Base-by-base conservation (phyloP, 495 filamentous ascomycete genomes). In the Diplogelasinospora grovesii region DNA sequence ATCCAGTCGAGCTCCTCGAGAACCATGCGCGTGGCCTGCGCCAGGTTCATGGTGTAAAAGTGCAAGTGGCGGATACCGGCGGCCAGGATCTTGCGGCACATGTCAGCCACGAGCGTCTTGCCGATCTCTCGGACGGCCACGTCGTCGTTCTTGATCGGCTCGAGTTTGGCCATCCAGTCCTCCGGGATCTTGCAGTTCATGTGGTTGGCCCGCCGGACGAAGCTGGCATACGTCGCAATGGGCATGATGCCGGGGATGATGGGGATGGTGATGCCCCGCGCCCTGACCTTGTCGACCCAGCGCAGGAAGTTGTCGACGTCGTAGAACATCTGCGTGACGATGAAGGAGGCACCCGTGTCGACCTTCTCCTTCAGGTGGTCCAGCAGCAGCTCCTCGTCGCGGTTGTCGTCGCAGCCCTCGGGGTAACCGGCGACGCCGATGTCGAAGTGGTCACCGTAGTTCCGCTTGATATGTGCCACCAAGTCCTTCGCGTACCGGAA, bases 41-140 rank as follows among this genome's bases (percentile, higher is more conserved):
- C 90, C 9, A 99, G 72, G 64, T 99, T 99, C 93, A 99, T 99
- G 34, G 93, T 99, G 63, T 99, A 99, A 65, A 99, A 99, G 64
- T 99, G 93, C 45, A 99, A 63, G 49, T 95, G 86, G 46, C 79
- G 74, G 48, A 96, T 86, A 13, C 90, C 92, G 13, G 79, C 77
- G 26, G 78, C 73, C 34, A 95, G 65, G 30, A 97, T 78, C 61
- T 81, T 82, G 29, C 81, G 77, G 60, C 93, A 97, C 79, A 99
- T 81, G 39, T 93, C 81, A 22, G 89, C 87, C n/a, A 99, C 81
- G 22, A 99, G 65, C 14, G 71, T 80, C 55, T 90, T 90, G 18
- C 93, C 92, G 38, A 94, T 80, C 39, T 95, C 86, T 49, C 89
- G 76, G 32, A 97, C 93, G 23, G 83, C 86, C 15, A 83, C 80